Evolutionary conservation across 202 grass and related monocot genomes (phyloP).

Genomic region (Thinopyrum obtusiflorum): DNA sequence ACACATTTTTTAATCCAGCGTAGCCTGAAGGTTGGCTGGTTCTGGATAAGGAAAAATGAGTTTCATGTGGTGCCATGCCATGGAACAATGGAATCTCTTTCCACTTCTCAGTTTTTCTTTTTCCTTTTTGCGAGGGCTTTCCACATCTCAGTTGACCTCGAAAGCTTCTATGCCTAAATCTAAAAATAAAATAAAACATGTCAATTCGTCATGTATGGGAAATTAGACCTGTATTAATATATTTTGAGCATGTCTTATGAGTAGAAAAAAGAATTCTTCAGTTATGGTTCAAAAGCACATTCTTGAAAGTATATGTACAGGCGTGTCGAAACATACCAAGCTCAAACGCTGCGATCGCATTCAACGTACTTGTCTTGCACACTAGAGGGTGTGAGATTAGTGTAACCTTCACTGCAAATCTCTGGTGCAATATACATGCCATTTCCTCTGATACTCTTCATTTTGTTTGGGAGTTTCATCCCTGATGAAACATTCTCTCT

Average conservation of each 20-base stretch:
- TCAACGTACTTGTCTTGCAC: neutral
- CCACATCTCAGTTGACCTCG: neutral
- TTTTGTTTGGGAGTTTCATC: conserved; percentile 6
- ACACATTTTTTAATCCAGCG: conserved; percentile 1
- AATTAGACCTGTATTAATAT: neutral
- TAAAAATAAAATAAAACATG: too few relatives aligned
- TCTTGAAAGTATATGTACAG: neutral
- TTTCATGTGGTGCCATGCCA: conserved; percentile 19
- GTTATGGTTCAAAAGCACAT: neutral
- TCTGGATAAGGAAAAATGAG: conserved; percentile 28
- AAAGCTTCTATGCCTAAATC: neutral
- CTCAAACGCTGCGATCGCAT: neutral
- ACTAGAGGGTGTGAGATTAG: neutral
- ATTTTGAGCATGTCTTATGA: neutral
- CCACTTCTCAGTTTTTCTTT: too few relatives aligned
- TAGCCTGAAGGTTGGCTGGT: neutral
- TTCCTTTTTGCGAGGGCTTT: too few relatives aligned
- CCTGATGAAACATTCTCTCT: neutral
- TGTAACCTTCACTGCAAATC: neutral
- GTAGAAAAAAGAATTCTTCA: neutral
- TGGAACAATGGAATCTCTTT: conserved; percentile 19
- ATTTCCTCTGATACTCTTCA: neutral
- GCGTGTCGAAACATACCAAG: neutral
- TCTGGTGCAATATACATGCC: neutral
- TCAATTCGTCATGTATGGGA: neutral